Evolutionary conservation across 2,329 filamentous ascomycete genomes (phyloP).

Genomic region (Sporothrix dimorphospora): DNA sequence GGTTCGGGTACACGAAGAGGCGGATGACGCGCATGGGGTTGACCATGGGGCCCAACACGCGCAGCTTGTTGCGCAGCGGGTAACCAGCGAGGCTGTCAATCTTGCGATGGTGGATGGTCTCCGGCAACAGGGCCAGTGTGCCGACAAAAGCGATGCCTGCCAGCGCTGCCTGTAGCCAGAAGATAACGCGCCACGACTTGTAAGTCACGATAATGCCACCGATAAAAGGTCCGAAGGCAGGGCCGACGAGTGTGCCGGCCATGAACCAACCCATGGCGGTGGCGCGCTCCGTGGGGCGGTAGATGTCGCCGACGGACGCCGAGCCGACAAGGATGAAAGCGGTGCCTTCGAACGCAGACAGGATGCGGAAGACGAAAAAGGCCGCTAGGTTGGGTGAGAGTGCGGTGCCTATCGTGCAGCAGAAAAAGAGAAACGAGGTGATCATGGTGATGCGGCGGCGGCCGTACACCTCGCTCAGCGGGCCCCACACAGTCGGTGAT

Average conservation of each 20-base stretch:
- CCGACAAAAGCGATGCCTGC: conserved; percentile 59
- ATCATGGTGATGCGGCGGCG: conserved; percentile 57
- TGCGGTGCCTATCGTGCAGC: conserved; percentile 67
- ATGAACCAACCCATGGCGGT: conserved; percentile 70
- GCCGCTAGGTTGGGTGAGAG: conserved; percentile 66
- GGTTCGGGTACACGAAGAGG: conserved; percentile 66
- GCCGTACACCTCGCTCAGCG: conserved; percentile 62
- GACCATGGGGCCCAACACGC: conserved; percentile 60
- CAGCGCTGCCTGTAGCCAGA: conserved; percentile 70
- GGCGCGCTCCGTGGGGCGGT: conserved; percentile 63
- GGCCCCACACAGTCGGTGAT: conserved; percentile 67
- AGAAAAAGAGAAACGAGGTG: conserved; percentile 62
- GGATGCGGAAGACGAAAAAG: conserved; percentile 70
- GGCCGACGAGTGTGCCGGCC: conserved; percentile 66
- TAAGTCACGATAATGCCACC: conserved; percentile 72
- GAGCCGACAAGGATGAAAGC: conserved; percentile 69
- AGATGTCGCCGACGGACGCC: conserved; percentile 62
- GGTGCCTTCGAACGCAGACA: conserved; percentile 72
- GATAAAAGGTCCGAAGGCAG: conserved; percentile 65
- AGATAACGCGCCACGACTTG: conserved; percentile 67
- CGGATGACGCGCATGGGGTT: conserved; percentile 62
- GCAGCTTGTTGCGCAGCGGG: conserved; percentile 46
- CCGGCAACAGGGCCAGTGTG: conserved; percentile 64
- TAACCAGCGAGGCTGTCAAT: conserved; percentile 58
- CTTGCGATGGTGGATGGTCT: conserved; percentile 66